A percentile compares a stretch with the other conserved stretches of the same genome.
Conservation (phyloP, 73 alveolate species). For the Diophrys appendiculata region DNA sequence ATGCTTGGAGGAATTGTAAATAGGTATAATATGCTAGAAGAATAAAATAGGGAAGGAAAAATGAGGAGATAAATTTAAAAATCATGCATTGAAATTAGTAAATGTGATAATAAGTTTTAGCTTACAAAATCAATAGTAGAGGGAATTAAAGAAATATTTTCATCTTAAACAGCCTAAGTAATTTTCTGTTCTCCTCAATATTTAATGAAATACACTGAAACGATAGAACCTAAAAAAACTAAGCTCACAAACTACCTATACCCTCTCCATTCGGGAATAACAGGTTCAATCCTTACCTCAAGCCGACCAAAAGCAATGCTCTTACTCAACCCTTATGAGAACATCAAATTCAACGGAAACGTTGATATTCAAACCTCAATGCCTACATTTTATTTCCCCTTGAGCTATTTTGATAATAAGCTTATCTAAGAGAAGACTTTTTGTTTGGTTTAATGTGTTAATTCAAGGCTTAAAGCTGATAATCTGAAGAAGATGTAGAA, state of each 20-base stretch:
- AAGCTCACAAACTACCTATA: not conserved
- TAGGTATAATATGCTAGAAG: not conserved
- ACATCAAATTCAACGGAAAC: conserved; percentile 8
- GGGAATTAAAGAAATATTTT: not conserved
- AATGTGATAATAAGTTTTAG: not conserved
- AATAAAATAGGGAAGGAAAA: not conserved
- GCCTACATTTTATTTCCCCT: conserved; percentile 3
- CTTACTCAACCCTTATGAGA: not conserved
- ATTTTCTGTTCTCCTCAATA: not conserved
- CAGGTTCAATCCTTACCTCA: not conserved
- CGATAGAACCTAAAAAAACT: not conserved
- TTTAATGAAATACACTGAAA: not conserved
- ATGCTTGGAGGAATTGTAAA: not conserved
- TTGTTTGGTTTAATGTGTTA: not conserved
- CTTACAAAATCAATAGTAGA: not conserved
- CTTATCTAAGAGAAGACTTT: not conserved
- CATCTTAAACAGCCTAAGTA: not conserved
- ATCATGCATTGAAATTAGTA: not conserved
- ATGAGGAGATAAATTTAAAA: not conserved
- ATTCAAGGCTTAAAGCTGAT: not conserved
- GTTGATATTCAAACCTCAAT: not conserved
- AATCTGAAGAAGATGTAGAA: too few species aligned
- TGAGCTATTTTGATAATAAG: not conserved
- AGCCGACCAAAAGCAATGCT: not conserved
- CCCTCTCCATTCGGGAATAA: not conserved